Evolutionary conservation across 352 stramenopile species (phyloP), one percentile per base, ranked within the genome.

Genomic region (Thalassiosira oceanica): DNA sequence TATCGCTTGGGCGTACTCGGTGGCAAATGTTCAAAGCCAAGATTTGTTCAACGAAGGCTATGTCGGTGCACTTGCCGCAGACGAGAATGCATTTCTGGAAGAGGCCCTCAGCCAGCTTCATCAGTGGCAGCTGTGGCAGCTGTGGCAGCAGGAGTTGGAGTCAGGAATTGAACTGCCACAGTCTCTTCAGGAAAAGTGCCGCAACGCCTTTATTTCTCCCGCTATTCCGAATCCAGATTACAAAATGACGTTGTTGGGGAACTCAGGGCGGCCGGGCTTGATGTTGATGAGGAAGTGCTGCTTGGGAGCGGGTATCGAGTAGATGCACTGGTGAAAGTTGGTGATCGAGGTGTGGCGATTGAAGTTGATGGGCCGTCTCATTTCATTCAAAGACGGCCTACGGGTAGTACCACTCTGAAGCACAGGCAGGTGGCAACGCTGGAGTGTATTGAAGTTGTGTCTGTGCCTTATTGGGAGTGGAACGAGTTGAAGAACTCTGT

Each of bases 51-150:
- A 51, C 31, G 50, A 51, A 16, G 6, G 1, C 20, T 77, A 70
- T 24, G 55, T 70, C 15, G 16, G 46, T 27, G 26, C 44, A 31
- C 45, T 57, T n/a, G 1, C 51, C 27, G 49, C 49, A 28, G 62
- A 58, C 18, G 18, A 46, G 10, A 24, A 62, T 16, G 23, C 51
- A n/a, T 66, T 66, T 20, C 28, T 62, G 26, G 7, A n/a, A 26
- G 42, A 55, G 57, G 57, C 28, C 10, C 52, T 71, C 28, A 52
- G 42, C 11, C 66, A 77, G 23, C 58, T 77, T 24, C 45, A 72
- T 43, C 67, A 78, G 31, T 78, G 54, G 41, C 65, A 67, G n/a
- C 21, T 70, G 15, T 76, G 65, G 65, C 65, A 67, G n/a, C 21
- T 70, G 15, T 76, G 65, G 65, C 42, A 23, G 24, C 46, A 53